Base-by-base conservation (phyloP, 192 early-diverging fungal genomes). In the Mortierella antarctica region DNA sequence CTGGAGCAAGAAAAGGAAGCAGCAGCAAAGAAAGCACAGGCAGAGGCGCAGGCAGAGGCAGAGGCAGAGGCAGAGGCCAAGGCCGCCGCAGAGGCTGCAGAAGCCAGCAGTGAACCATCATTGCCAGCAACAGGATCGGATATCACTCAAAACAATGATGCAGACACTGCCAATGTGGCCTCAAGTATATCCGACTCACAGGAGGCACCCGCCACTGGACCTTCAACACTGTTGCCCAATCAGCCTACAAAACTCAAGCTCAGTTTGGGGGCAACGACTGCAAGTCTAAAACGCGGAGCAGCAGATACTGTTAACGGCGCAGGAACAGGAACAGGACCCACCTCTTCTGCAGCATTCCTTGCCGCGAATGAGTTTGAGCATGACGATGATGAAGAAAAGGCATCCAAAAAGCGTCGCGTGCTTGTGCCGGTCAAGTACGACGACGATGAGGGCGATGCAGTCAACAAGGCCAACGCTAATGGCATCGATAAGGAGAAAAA, bases 401-500 rank as follows among this genome's bases (percentile, higher is more conserved):
- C 81, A 31, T 73, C 63, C 31, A 83, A 82, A 57, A 83, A 86
- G 50, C 83, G 82, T 6, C 85, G 84, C 17, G 74, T 86, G 4
- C 71, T 86, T 15, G 85, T 87, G 44, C 88, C 88, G 11, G 75
- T 85, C 12, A 86, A 90, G 46, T 86, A 85, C 54, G 68, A 83
- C 49, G 88, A 89, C 62, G 70, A 75, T 56, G 85, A 90, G 15
- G 70, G 73, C 4, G 82, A 85, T 46, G 73, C 57, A 4, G 62
- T 55, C 11, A 82, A 74, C 15, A 76, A 67, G 58, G 84, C 71
- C 53, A 70, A 60, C 21, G 31, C 7, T 23, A 58, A 12, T 41
- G 39, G 18, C 20, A 0, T 13, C 13, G 92, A 90, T 10, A 83
- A 86, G 50, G 93, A 94, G 69, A 94, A 94, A 59, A 74, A 91